A percentile compares a stretch with the other conserved stretches of the same genome.
These are phyloP conservation scores for Fusarium cicatricum DNA, from an alignment of 2,329 filamentous ascomycete genomes.

Conservation along the genomic window DNA sequence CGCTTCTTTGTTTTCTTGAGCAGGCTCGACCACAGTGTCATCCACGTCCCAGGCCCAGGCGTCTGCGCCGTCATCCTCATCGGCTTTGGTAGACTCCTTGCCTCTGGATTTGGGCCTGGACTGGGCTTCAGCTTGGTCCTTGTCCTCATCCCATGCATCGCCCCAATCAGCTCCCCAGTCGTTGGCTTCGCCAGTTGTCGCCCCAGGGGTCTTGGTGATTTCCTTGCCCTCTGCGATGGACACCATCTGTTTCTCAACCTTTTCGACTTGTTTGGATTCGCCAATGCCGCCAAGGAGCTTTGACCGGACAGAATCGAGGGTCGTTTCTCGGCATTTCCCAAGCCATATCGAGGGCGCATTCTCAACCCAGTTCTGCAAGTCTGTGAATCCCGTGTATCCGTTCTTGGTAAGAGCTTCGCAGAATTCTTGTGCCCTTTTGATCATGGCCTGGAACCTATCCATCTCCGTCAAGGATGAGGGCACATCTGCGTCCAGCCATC, in stretches of 20 bases:
- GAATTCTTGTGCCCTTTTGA: constrained; percentile 72
- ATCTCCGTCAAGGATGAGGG: constrained; percentile 78
- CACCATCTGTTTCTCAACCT: constrained; percentile 83
- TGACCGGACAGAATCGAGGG: constrained; percentile 76
- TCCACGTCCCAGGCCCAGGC: constrained; percentile 90
- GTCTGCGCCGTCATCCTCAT: constrained; percentile 61
- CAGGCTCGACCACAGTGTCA: constrained; percentile 41
- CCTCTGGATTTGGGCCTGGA: constrained; percentile 29
- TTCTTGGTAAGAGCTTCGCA: constrained; percentile 68
- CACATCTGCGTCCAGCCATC: constrained; percentile 80
- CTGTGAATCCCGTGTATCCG: constrained; percentile 68
- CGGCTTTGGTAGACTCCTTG: constrained; percentile 25
- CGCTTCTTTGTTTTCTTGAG: constrained; percentile 19
- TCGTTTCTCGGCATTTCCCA: constrained; percentile 79
- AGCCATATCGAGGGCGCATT: constrained; percentile 87
- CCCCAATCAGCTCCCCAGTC: constrained; percentile 85
- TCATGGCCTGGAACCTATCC: constrained; percentile 72
- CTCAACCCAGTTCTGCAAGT: constrained; percentile 81
- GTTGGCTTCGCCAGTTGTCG: constrained; percentile 54
- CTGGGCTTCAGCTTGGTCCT: constrained; percentile 50
- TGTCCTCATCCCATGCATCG: constrained; percentile 79
- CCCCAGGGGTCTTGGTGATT: constrained; percentile 62
- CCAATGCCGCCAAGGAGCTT: constrained; percentile 74
- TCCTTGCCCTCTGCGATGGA: constrained; percentile 72
- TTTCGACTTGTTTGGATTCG: constrained; percentile 75